Evolutionary conservation across 2,329 filamentous ascomycete genomes (phyloP).

Genomic region (Coccinonectria pachysandricola): DNA sequence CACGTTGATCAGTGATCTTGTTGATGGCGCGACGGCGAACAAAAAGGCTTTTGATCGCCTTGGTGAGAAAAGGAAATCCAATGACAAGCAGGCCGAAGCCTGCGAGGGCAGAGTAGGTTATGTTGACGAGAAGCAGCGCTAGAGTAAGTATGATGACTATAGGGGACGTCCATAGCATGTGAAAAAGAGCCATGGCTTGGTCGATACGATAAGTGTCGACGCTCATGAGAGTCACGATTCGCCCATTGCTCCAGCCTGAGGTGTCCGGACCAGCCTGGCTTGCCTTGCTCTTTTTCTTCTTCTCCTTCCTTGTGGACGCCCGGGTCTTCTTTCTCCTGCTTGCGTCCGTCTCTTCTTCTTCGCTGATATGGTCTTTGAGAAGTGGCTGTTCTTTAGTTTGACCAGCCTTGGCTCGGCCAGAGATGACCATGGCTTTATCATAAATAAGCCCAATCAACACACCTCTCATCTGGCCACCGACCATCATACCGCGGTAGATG

Average conservation of each 20-base stretch:
- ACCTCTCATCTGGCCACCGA: constrained; percentile 73
- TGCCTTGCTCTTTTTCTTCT: constrained; percentile 28
- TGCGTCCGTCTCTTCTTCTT: constrained; percentile 36
- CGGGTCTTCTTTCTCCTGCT: constrained; percentile 18
- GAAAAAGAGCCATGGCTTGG: constrained; percentile 78
- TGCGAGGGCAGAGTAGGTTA: constrained; percentile 81
- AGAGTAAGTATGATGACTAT: constrained; percentile 70
- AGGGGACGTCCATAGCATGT: constrained; percentile 83
- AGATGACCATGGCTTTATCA: constrained; percentile 84
- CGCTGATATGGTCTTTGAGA: constrained; percentile 31
- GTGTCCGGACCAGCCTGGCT: constrained; percentile 46
- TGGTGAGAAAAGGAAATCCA: constrained; percentile 66
- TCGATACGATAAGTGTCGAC: constrained; percentile 91
- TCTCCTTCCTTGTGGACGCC: constrained; percentile 25
- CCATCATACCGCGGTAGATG: constrained; percentile 84
- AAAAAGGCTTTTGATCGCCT: constrained; percentile 68
- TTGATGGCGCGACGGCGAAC: constrained; percentile 70
- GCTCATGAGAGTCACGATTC: constrained; percentile 88
- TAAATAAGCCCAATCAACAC: constrained; percentile 81
- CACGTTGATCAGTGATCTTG: constrained; percentile 85
- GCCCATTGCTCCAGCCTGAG: constrained; percentile 82
- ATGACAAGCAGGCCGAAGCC: constrained; percentile 77
- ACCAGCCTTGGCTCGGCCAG: constrained; percentile 77
- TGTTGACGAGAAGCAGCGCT: constrained; percentile 70
- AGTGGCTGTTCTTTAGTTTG: constrained; percentile 34